Conservation (phyloP, 257 asterid species). For the Leonotis leonurus region DNA sequence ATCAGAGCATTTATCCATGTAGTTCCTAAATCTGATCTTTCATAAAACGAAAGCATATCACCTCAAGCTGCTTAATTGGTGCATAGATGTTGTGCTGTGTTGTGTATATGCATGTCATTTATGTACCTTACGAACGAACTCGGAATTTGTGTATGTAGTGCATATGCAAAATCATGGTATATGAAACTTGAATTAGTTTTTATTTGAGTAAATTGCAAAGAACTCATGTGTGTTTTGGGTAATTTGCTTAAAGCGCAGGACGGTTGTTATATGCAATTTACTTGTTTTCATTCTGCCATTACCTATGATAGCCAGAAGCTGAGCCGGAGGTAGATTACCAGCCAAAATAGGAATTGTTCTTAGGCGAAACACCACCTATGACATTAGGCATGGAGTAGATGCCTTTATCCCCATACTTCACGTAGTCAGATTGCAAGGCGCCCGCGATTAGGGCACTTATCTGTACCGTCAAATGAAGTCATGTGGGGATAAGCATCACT, state of each 20-base stretch:
- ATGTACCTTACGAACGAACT: background rate
- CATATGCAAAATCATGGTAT: background rate
- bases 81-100: background rate
- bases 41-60: background rate
- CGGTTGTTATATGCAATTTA: too few species aligned
- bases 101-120: background rate
- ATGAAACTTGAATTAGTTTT: too few species aligned
- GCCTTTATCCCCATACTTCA: conserved; percentile 38
- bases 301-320: conserved; percentile 66
- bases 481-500: conserved; percentile 55
- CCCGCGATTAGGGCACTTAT: conserved; percentile 46
- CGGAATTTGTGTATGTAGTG: background rate
- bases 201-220: too few species aligned
- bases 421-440: conserved; percentile 53
- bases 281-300: conserved; percentile 1
- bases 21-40: conserved; percentile 53
- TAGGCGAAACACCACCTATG: conserved; percentile 25
- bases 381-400: conserved; percentile 49
- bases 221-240: too few species aligned
- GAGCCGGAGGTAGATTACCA: conserved; percentile 76
- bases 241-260: too few species aligned
- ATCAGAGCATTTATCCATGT: conserved; percentile 60
- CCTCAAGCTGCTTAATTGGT: background rate
- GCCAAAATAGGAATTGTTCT: conserved; percentile 43
- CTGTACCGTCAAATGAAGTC: conserved; percentile 61